These are phyloP conservation scores for Porphyrellus sp. DNA, from an alignment of 1,284 basidiomycete genomes.

Conservation along the genomic window DNA sequence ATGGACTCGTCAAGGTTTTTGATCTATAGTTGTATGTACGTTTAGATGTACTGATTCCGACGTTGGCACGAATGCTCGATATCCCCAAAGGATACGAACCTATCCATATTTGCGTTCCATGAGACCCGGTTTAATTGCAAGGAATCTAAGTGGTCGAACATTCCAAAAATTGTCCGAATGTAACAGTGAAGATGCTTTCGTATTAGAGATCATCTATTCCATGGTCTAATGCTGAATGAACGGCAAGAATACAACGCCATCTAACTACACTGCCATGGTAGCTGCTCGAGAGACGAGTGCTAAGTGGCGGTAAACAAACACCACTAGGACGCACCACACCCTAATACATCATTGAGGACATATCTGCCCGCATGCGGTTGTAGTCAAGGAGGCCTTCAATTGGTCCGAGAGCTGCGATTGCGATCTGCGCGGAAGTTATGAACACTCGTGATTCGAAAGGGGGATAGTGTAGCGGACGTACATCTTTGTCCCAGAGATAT, in stretches of 20 bases:
- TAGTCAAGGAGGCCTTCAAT: constrained; percentile 88
- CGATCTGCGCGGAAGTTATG: constrained; percentile 49
- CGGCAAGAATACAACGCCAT: constrained; percentile 16
- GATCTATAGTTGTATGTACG: constrained; percentile 16
- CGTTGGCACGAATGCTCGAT: neutral
- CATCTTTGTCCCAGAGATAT: constrained; percentile 96
- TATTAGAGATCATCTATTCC: constrained; percentile 25
- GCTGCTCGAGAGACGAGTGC: neutral
- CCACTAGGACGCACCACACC: neutral
- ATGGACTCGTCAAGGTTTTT: constrained; percentile 1
- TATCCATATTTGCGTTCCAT: neutral
- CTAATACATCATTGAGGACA: constrained; percentile 76
- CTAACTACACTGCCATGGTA: constrained; percentile 18
- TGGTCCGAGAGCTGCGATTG: constrained; percentile 79
- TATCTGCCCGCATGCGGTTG: constrained; percentile 77
- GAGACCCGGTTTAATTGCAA: neutral
- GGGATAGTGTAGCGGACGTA: constrained; percentile 39
- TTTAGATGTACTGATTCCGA: constrained; percentile 15
- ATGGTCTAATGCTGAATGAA: constrained; percentile 23
- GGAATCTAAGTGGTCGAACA: neutral
- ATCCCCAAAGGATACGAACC: neutral
- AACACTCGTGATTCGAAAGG: constrained; percentile 14
- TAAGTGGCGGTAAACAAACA: neutral
- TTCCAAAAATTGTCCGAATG: neutral
- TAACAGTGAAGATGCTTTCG: neutral